Evolutionary conservation across 1,284 basidiomycete genomes (phyloP).

Genomic region (Stereum hirsutum): DNA sequence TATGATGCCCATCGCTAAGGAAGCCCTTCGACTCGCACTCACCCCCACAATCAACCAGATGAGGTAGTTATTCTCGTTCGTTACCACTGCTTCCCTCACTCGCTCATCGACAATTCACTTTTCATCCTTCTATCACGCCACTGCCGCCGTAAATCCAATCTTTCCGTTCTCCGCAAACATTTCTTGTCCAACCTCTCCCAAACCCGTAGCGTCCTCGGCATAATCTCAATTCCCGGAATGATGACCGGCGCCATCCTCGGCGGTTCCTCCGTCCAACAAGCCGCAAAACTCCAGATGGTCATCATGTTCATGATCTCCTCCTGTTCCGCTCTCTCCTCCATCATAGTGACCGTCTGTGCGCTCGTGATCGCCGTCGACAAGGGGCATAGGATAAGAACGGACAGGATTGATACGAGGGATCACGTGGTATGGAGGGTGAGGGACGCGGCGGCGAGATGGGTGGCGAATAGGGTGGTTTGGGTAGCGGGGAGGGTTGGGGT

Average conservation of each 20-base stretch:
- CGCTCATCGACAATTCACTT: background rate
- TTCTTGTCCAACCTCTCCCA: background rate
- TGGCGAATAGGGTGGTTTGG: background rate
- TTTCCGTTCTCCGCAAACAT: background rate
- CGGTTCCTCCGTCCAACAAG: conserved; percentile 75
- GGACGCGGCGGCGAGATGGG: background rate
- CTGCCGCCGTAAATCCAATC: too few relatives aligned
- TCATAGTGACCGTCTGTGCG: conserved; percentile 51
- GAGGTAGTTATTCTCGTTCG: conserved; percentile 41
- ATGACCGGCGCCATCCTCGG: conserved; percentile 88
- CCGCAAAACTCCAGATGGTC: conserved; percentile 79
- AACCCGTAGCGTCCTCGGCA: conserved; percentile 58
- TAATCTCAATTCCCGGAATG: conserved; percentile 74
- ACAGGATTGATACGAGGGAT: conserved; percentile 46
- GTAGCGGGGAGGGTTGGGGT: background rate
- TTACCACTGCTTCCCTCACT: background rate
- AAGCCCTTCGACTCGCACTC: conserved; percentile 71
- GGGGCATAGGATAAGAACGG: conserved; percentile 61
- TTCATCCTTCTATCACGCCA: too few relatives aligned
- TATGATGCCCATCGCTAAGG: conserved; percentile 64
- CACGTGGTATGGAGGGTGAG: conserved; percentile 37
- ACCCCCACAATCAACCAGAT: conserved; percentile 79
- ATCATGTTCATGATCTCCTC: conserved; percentile 90
- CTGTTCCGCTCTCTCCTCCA: conserved; percentile 58
- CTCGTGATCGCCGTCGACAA: conserved; percentile 57